Evolutionary conservation across 352 stramenopile genomes (phyloP).

Genomic region (Phytopythium boreale): DNA sequence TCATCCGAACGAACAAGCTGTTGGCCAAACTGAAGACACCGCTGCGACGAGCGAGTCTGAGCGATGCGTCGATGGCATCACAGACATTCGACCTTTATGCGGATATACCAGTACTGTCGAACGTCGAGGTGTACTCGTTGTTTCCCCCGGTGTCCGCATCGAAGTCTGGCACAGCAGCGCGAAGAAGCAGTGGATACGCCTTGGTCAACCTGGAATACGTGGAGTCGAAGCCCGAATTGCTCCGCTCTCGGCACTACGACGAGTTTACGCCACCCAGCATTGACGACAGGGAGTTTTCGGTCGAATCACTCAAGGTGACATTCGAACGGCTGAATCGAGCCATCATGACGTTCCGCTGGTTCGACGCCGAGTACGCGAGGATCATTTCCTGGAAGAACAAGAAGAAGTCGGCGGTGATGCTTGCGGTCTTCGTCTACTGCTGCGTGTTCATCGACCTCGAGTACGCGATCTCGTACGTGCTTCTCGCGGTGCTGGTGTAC

Average conservation of each 20-base stretch:
- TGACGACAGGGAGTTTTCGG: constrained; percentile 78
- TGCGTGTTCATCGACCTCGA: constrained; percentile 76
- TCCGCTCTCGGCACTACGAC: constrained; percentile 54
- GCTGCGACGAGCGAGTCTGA: constrained; percentile 44
- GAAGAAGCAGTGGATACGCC: constrained; percentile 52
- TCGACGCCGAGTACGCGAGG: constrained; percentile 71
- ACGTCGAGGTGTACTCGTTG: constrained; percentile 52
- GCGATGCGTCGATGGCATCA: constrained; percentile 30
- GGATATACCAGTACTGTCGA: constrained; percentile 24
- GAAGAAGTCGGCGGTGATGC: constrained; percentile 66
- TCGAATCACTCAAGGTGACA: constrained; percentile 72
- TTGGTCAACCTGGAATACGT: constrained; percentile 65
- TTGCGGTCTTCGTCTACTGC: constrained; percentile 54
- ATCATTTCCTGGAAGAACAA: constrained; percentile 88
- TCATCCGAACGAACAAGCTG: constrained; percentile 49
- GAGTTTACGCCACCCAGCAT: constrained; percentile 47
- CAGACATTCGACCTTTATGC: constrained; percentile 26
- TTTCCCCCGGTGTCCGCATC: constrained; percentile 15
- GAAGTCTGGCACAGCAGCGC: constrained; percentile 27
- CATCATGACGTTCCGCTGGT: constrained; percentile 64
- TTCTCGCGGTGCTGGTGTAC: constrained; percentile 57
- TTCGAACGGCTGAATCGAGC: constrained; percentile 72
- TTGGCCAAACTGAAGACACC: constrained; percentile 39
- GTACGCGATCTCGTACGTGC: constrained; percentile 66
- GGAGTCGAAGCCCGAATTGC: constrained; percentile 68